phyloP scores from a whole-genome alignment of 805 yeast species.

The Metschnikowia arizonensis region DNA sequence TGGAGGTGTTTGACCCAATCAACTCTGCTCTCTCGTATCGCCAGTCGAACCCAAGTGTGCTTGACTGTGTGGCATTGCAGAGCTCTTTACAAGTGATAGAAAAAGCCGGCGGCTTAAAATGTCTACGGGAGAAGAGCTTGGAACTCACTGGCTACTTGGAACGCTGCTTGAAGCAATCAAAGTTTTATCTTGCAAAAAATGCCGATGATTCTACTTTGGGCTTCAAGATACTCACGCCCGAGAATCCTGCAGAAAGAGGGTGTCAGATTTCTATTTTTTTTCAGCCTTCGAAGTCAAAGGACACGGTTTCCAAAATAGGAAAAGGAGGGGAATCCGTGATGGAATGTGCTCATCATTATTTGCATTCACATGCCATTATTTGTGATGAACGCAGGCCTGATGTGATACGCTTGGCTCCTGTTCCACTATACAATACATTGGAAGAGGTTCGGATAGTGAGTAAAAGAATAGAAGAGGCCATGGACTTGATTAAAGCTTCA shows the following conservation, averaged over 20 bases:
- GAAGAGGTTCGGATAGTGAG: slow-evolving; percentile 53
- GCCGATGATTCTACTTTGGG: slow-evolving; percentile 26
- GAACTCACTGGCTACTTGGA: slow-evolving; percentile 56
- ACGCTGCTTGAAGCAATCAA: slow-evolving; percentile 41
- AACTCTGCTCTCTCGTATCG: slow-evolving; percentile 83
- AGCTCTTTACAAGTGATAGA: slow-evolving; percentile 61
- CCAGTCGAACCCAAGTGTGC: slow-evolving; percentile 86
- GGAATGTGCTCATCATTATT: slow-evolving; percentile 51
- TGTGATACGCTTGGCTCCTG: slow-evolving; percentile 87
- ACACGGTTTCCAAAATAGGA: too few relatives aligned
- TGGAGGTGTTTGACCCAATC: slow-evolving; percentile 72
- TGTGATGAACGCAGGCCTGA: slow-evolving; percentile 89
- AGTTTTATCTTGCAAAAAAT: slow-evolving; percentile 38
- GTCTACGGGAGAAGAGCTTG: slow-evolving; percentile 53
- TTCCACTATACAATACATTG: slow-evolving; percentile 77
- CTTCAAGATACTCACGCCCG: slow-evolving; percentile 75
- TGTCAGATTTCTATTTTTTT: slow-evolving; percentile 79
- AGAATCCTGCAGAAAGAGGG: slow-evolving; percentile 55
- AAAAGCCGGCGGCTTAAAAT: slow-evolving; percentile 59
- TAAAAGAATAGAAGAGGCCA: slow-evolving; percentile 39
- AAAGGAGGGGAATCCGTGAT: slow-evolving; percentile 36
- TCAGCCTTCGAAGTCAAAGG: too few relatives aligned
- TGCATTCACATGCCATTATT: slow-evolving; percentile 60
- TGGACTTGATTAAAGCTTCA: slow-evolving; percentile 18
- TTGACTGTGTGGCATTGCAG: slow-evolving; percentile 72